Evolutionary conservation across 2,329 filamentous ascomycete species (phyloP).

Genomic region (Ascochyta fabae): DNA sequence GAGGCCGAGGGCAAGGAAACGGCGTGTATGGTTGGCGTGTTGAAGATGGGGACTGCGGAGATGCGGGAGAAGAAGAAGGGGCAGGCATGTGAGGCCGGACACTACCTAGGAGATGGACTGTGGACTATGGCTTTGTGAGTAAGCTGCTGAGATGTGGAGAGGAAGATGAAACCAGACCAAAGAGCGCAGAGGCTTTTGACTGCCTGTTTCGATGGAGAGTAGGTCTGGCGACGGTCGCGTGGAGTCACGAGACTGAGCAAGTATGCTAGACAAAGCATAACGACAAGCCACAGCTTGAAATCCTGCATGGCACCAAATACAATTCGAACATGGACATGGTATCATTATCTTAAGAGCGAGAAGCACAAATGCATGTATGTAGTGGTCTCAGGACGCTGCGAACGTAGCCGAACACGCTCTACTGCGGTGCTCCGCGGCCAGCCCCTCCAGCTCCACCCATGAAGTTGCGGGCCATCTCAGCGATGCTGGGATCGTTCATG

Average conservation of each 20-base stretch:
- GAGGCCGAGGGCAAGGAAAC: slow-evolving; percentile 92
- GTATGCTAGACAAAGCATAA: not conserved
- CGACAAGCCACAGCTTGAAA: not conserved
- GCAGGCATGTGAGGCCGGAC: slow-evolving; percentile 88
- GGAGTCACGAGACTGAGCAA: not conserved
- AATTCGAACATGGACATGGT: slow-evolving; percentile 28
- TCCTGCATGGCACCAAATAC: not conserved
- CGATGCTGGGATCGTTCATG: slow-evolving; percentile 92
- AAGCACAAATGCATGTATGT: slow-evolving; percentile 6
- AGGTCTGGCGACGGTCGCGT: not conserved
- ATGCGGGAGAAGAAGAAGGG: slow-evolving; percentile 96
- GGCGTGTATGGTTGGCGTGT: slow-evolving; percentile 83
- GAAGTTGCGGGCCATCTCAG: slow-evolving; percentile 79
- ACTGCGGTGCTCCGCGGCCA: slow-evolving; percentile 31
- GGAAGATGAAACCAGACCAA: not conserved
- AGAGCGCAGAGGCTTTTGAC: not conserved
- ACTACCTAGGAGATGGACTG: slow-evolving; percentile 92
- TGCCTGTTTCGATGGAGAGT: not conserved
- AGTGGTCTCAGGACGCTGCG: not conserved
- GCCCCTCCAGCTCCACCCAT: slow-evolving; percentile 60
- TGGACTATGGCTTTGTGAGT: slow-evolving; percentile 71
- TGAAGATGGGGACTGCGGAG: slow-evolving; percentile 86
- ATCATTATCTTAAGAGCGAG: slow-evolving; percentile 28
- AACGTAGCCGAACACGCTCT: slow-evolving; percentile 5
- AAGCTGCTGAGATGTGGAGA: slow-evolving; percentile 19